Evolutionary conservation across 306 rosid genomes (phyloP).

Genomic region (Fagus sylvatica): DNA sequence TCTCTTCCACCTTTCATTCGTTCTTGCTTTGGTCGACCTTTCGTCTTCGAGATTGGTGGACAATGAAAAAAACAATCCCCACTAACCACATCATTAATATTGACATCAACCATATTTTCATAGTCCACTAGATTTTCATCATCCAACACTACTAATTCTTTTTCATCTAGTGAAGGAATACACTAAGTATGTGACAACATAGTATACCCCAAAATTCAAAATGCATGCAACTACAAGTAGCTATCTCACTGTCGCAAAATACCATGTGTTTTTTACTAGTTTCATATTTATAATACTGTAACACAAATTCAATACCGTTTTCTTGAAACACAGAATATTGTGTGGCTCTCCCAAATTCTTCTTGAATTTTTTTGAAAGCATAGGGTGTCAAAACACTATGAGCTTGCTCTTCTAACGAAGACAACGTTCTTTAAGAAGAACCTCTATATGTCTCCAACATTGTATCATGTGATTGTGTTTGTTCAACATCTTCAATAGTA

Average conservation of each 20-base stretch:
- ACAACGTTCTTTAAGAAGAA: neutral
- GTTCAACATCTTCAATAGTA: no score
- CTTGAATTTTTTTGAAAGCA: neutral
- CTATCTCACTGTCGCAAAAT: neutral
- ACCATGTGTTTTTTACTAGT: slow-evolving; percentile 1
- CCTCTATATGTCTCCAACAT: neutral
- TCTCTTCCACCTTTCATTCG: no score
- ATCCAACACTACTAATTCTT: neutral
- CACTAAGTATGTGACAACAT: neutral
- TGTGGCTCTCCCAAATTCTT: neutral
- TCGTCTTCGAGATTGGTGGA: slow-evolving; percentile 1
- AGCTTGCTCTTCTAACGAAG: neutral
- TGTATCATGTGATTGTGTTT: neutral
- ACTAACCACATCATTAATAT: neutral
- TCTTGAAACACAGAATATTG: neutral
- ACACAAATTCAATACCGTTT: neutral
- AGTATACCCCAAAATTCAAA: slow-evolving; percentile 11
- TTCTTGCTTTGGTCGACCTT: neutral
- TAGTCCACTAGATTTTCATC: neutral
- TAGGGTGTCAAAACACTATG: neutral
- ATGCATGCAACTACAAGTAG: neutral
- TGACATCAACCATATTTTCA: neutral
- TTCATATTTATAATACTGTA: neutral
- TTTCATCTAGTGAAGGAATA: neutral
- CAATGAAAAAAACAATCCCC: no score